phyloP scores from a whole-genome alignment of 129 eudicot species.

The Flaveria sonorensis region DNA sequence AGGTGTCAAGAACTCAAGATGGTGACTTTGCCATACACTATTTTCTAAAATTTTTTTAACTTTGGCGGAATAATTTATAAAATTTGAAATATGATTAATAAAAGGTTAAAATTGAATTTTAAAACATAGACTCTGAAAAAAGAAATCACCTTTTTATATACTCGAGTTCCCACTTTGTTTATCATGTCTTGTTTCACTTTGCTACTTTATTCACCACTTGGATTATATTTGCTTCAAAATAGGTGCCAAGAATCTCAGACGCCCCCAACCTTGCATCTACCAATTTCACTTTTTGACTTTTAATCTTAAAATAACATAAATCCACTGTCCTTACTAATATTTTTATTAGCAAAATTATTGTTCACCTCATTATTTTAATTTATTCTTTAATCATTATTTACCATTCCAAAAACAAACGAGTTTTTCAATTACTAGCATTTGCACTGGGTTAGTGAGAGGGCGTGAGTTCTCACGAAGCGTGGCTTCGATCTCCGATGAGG shows the following conservation, averaged over 20 bases:
- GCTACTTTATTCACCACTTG: constrained; percentile 45
- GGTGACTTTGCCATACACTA: neutral
- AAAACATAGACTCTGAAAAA: neutral
- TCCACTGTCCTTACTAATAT: neutral
- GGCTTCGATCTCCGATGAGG: no score
- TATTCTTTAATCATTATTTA: neutral
- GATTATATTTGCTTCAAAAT: constrained; percentile 51
- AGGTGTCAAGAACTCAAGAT: neutral
- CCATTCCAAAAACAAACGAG: no score
- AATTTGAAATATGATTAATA: neutral
- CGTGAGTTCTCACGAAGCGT: no score
- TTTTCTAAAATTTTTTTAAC: neutral
- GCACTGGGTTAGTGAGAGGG: no score
- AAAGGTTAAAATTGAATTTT: neutral
- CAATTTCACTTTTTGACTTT: constrained; percentile 50
- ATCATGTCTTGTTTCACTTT: constrained; percentile 25
- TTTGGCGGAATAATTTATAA: neutral
- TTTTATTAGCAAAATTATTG: neutral
- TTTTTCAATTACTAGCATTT: no score
- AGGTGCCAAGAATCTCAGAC: constrained; percentile 58
- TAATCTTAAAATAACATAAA: constrained; percentile 28
- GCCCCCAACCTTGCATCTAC: constrained; percentile 21
- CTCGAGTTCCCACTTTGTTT: constrained; percentile 37
- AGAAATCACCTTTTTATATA: constrained; percentile 25
- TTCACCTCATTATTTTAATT: neutral